Conservation (phyloP, 78 protist genomes). For the Dictyostelium firmibasis region DNA sequence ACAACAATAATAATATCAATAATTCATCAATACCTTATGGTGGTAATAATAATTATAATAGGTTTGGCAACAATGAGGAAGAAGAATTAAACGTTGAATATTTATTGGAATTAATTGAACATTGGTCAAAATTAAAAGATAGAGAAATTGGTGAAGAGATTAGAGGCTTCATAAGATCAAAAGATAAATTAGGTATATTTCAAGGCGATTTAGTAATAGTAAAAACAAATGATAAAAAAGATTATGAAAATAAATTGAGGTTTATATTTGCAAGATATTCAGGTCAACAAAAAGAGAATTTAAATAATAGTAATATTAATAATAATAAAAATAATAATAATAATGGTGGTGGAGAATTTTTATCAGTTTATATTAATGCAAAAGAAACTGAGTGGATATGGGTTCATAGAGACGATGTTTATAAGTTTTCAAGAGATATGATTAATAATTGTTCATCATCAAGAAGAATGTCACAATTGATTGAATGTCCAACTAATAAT, state of each 20-base stretch:
- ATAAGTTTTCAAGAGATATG: constrained; percentile 24
- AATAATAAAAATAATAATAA: background rate
- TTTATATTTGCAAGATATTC: constrained; percentile 42
- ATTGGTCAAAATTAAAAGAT: constrained; percentile 44
- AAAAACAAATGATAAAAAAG: constrained; percentile 3
- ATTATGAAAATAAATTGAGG: background rate
- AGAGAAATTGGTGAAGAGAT: background rate
- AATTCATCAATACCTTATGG: background rate
- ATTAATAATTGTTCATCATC: background rate
- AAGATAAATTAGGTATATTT: background rate
- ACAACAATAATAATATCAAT: no score
- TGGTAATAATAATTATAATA: background rate
- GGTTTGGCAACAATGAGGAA: background rate
- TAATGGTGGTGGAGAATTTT: background rate
- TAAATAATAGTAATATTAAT: background rate
- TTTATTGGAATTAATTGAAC: constrained; percentile 12
- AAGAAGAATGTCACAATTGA: background rate
- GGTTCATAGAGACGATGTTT: constrained; percentile 35
- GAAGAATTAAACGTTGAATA: background rate
- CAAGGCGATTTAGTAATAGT: constrained; percentile 46
- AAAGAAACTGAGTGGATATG: constrained; percentile 55
- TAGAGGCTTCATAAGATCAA: background rate
- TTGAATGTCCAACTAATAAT: constrained; percentile 40
- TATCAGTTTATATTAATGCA: constrained; percentile 34
- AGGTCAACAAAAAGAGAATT: constrained; percentile 23